A percentile compares a stretch with the other conserved stretches of the same genome.
Conservation (phyloP, 1,284 basidiomycete genomes). For the Clitocybe nebularis region DNA sequence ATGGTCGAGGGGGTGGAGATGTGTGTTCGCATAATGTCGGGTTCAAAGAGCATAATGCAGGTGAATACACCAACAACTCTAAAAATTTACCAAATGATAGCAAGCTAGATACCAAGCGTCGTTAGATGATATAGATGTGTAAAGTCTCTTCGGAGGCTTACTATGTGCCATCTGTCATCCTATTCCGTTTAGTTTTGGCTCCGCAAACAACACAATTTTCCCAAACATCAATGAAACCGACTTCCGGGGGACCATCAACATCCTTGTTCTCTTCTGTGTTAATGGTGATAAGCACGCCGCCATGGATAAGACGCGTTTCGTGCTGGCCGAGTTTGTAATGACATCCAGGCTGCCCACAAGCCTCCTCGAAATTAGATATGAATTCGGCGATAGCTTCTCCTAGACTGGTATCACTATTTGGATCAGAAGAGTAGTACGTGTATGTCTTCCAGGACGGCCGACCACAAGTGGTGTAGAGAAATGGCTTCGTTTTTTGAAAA, state of each 20-base stretch:
- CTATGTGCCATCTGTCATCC: constrained; percentile 56
- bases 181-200: constrained; percentile 31
- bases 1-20: constrained; percentile 30
- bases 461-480: constrained; percentile 26
- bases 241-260: constrained; percentile 11
- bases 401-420: constrained; percentile 33
- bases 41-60: constrained; percentile 34
- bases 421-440: constrained; percentile 37
- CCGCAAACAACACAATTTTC: constrained; percentile 51
- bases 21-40: constrained; percentile 54
- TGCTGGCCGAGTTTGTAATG: constrained; percentile 39
- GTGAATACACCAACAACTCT: constrained; percentile 62
- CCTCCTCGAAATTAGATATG: constrained; percentile 28
- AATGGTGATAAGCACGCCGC: constrained; percentile 39
- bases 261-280: constrained; percentile 19
- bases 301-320: constrained; percentile 49
- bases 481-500: constrained; percentile 3
- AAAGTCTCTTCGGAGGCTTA: constrained; percentile 29
- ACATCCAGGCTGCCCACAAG: constrained; percentile 42
- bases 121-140: too few relatives aligned
- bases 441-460: constrained; percentile 39
- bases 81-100: constrained; percentile 66
- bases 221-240: constrained; percentile 38
- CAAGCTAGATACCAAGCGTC: too few relatives aligned
- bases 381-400: constrained; percentile 39